phyloP scores from a whole-genome alignment of 1,139 yeast genomes.

The Diutina scorzettiae region DNA sequence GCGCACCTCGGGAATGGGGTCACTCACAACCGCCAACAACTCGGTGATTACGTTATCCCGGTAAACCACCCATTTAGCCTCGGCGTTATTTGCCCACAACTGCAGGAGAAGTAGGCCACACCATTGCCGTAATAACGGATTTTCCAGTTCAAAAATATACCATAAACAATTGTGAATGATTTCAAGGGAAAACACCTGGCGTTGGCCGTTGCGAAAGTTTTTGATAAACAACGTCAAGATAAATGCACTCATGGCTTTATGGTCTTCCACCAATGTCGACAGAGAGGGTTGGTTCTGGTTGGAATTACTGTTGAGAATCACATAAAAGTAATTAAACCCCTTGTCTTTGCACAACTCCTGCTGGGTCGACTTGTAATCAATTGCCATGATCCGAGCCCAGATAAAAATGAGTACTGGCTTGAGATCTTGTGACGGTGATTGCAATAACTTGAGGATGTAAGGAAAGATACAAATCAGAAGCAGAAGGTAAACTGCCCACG shows the following conservation, averaged over 20 bases:
- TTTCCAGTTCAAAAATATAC: conserved; percentile 62
- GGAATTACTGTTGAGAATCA: conserved; percentile 39
- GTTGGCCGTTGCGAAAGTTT: conserved; percentile 71
- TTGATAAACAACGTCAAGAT: conserved; percentile 74
- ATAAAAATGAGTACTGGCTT: conserved; percentile 90
- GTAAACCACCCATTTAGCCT: conserved; percentile 63
- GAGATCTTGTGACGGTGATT: conserved; percentile 90
- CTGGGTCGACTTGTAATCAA: conserved; percentile 82
- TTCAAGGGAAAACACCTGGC: conserved; percentile 65
- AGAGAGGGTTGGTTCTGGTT: conserved; percentile 17
- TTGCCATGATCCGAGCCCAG: conserved; percentile 98
- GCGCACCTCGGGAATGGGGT: conserved; percentile 92
- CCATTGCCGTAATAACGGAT: conserved; percentile 88
- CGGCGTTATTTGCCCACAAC: conserved; percentile 61
- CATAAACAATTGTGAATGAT: conserved; percentile 56
- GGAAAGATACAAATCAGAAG: conserved; percentile 94
- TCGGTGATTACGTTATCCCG: conserved; percentile 53
- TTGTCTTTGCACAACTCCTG: conserved; percentile 85
- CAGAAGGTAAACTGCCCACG: conserved; percentile 94
- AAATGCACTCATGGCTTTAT: conserved; percentile 92
- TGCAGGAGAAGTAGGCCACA: conserved; percentile 70
- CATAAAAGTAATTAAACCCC: conserved; percentile 80
- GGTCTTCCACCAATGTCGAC: conserved; percentile 47
- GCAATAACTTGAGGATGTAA: conserved; percentile 78
- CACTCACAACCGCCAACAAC: conserved; percentile 49